phyloP scores from a whole-genome alignment of 441 rosid species.

The Croton laevigatus region DNA sequence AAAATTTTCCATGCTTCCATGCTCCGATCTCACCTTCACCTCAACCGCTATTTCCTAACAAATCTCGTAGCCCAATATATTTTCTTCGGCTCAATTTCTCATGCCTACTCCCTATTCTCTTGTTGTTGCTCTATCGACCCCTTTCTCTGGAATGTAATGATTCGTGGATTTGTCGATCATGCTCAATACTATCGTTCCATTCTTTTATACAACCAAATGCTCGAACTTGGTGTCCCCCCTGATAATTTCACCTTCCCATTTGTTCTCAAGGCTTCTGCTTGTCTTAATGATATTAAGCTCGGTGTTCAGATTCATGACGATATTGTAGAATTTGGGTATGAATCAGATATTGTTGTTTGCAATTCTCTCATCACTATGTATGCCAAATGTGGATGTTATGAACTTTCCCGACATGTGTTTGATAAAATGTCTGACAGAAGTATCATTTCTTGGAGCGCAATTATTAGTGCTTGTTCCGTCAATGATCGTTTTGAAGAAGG shows the following conservation, averaged over 20 bases:
- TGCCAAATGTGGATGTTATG: constrained; percentile 33
- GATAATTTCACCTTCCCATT: constrained; percentile 70
- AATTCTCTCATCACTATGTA: constrained; percentile 62
- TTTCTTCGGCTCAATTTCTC: constrained; percentile 32
- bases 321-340: constrained; percentile 49
- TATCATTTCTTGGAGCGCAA: constrained; percentile 57
- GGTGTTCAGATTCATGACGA: constrained; percentile 60
- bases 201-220: constrained; percentile 54
- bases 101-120: constrained; percentile 35
- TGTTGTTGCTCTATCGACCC: constrained; percentile 22
- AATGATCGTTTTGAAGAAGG: constrained; percentile 38
- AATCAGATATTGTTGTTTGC: constrained; percentile 51
- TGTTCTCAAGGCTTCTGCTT: constrained; percentile 62
- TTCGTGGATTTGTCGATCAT: constrained; percentile 35
- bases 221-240: constrained; percentile 49
- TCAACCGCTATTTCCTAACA: constrained; percentile 32
- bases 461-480: constrained; percentile 53
- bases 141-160: constrained; percentile 41
- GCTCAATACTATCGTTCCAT: constrained; percentile 19
- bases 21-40: constrained; percentile 26
- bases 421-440: constrained; percentile 42
- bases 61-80: constrained; percentile 34
- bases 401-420: constrained; percentile 50
- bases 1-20: constrained; percentile 33
- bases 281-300: constrained; percentile 42